Base-by-base conservation (phyloP, 2,329 filamentous ascomycete species). In the Blumeria graminis region DNA sequence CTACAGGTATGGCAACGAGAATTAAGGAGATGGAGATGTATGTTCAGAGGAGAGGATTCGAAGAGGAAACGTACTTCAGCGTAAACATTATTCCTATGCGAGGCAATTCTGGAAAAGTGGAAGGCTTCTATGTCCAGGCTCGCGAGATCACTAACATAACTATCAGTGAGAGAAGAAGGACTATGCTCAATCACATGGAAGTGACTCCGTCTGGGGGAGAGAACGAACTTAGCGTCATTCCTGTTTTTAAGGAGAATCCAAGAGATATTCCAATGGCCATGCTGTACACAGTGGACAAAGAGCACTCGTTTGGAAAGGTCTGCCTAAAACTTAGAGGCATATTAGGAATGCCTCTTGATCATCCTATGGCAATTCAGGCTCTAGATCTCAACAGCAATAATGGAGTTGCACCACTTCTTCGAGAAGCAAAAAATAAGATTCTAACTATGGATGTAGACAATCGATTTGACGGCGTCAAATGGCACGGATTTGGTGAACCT, bases 191-290 rank as follows among this genome's bases (percentile, higher is more conserved):
- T 11, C 36, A 46, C 0, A 57, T 65, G 57, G 56, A 60, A 32
- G 43, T 50, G 8, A 39, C 34, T 22, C 14, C 34, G 9, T 48
- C 45, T 8, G 22, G 35, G 6, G 32, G 32, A 11, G 18, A 32
- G 8, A 35, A 33, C 22, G 51, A 60, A 3, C 60, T 61, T 1
- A 46, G 43, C 0, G 45, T 65, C 8, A 59, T 65, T 7, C 61
- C 60, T 11, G 48, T 57, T 33, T 57, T 65, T 11, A 55, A 61
- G 41, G 57, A 56, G 0, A 63, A 65, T 34, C 57, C 60, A 8
- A 43, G 57, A 10, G 64, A 65, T 36, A 61, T 65, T 10, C 57
- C 63, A 10, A 62, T 65, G 61, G 62, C 63, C 1, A 18, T 65
- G 3, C 36, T 65, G 3, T 65, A 64, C 35, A 61, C 61, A 41